Base-by-base conservation (phyloP, 1,284 basidiomycete species). In the Xerocomus minutiporus region DNA sequence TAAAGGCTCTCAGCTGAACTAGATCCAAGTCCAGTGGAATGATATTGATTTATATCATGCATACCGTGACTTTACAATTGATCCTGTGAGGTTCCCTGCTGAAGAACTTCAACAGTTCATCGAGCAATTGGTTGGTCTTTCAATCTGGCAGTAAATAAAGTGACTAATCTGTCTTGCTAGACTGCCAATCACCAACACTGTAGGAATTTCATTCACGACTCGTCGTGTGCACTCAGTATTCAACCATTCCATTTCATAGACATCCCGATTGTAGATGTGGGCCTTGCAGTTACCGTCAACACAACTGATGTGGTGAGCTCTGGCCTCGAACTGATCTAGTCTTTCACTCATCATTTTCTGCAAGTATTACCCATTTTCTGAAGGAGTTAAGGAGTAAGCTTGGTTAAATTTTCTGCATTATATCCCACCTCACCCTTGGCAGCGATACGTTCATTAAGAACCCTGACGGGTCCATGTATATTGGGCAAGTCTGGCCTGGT, bases 21-120 rank as follows among this genome's bases (percentile, higher is more conserved):
- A 20, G 29, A 17, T 23, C 43, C 15, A 47, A 83, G 81, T 81
- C 43, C 84, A 83, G 75, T 89, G 86, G 87, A 88, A 84, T 61
- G 87, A 89, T 59, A 88, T 89, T 55, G 87, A 90, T 68, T 60
- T 87, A 50, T 86, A 84, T 59, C 80, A 86, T 57, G 77, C 80
- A 28, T 73, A 78, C 46, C 76, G 85, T 7, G 84, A 86, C 66
- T 88, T 89, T 59, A 87, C 86, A 8, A 72, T 78, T 12, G 84
- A 87, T 62, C 84, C 85, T 13, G 73, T 81, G 29, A 78, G 75
- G 39, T 89, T 81, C 72, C 81, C 84, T 5, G 70, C 64, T 5
- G 75, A 79, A 11, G 80, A 87, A 55, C 72, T 87, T 58, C 69
- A 72, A n/a, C 64, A 64, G 13, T 87, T 90, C 64, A 83, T 86